Evolutionary conservation across 768 basidiomycete species (phyloP).

Genomic region (Lactifluus piperatus): DNA sequence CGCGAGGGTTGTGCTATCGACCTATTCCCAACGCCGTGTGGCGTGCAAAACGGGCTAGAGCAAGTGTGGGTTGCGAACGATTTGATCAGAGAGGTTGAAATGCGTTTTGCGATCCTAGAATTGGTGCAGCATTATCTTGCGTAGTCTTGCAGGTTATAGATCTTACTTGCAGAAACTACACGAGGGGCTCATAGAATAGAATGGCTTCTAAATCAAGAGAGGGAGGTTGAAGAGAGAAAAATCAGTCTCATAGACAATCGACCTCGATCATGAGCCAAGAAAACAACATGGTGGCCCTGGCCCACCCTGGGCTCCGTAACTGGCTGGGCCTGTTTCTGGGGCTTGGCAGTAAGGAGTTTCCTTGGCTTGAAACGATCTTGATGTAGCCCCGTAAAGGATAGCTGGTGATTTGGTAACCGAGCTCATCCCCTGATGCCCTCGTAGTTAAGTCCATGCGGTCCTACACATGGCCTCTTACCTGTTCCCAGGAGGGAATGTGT

Average conservation of each 20-base stretch:
- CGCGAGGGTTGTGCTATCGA: not conserved
- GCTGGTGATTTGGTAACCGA: not conserved
- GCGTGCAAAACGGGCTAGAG: not conserved
- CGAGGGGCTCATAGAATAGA: not conserved
- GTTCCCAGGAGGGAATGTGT: not conserved
- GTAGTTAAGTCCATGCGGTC: not conserved
- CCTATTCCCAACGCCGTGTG: not conserved
- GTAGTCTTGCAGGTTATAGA: not conserved
- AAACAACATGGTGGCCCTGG: not conserved
- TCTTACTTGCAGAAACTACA: not conserved
- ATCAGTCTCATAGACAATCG: not conserved
- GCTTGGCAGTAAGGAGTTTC: not conserved
- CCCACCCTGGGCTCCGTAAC: not conserved
- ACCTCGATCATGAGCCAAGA: not conserved
- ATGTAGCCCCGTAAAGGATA: not conserved
- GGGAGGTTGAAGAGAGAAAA: not conserved
- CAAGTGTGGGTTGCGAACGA: not conserved
- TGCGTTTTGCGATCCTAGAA: not conserved
- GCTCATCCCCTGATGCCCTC: not conserved
- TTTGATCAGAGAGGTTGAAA: not conserved
- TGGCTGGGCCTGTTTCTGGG: not conserved
- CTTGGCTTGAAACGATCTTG: not conserved
- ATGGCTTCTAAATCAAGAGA: not conserved
- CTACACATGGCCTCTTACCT: not conserved
- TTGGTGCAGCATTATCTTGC: not conserved